Percentiles rank a stretch among this genome's conserved stretches.
Evolutionary conservation across 2,329 filamentous ascomycete species (phyloP).

Genomic region (Cladosporium oxysporum): DNA sequence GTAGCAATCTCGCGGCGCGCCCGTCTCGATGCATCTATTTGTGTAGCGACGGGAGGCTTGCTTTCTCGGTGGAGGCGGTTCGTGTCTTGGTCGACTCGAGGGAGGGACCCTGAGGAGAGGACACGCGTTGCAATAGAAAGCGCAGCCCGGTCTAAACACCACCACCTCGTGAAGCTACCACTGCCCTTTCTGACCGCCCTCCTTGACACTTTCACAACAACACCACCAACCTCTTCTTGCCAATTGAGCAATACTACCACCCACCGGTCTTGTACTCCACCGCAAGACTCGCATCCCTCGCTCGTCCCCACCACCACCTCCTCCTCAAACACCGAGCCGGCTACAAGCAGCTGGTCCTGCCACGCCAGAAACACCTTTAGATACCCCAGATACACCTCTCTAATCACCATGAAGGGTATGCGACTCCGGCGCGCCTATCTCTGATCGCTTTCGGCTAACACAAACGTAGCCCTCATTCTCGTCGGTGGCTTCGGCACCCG

Average conservation of each 20-base stretch:
- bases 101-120: conserved; percentile 3
- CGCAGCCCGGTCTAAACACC: conserved; percentile 1
- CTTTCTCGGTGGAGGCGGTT: neutral
- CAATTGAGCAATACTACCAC: neutral
- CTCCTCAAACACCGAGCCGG: conserved; percentile 16
- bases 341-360: conserved; percentile 17
- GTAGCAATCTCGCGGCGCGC: neutral
- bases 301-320: conserved; percentile 7
- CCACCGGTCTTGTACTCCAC: conserved; percentile 38
- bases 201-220: neutral
- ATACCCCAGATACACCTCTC: conserved; percentile 27
- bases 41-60: neutral
- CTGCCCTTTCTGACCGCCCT: neutral
- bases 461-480: conserved; percentile 81
- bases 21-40: neutral
- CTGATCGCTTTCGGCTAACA: conserved; percentile 20
- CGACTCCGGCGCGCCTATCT: neutral
- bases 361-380: conserved; percentile 7
- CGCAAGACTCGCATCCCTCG: conserved; percentile 31
- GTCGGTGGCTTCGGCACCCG: conserved; percentile 98
- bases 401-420: conserved; percentile 44
- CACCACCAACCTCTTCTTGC: neutral
- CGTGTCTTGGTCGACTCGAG: neutral
- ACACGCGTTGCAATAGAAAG: conserved; percentile 8
- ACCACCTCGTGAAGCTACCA: neutral